These are phyloP conservation scores for Schizophyllum commune DNA, from an alignment of 1,284 basidiomycete species.

Conservation along the genomic window DNA sequence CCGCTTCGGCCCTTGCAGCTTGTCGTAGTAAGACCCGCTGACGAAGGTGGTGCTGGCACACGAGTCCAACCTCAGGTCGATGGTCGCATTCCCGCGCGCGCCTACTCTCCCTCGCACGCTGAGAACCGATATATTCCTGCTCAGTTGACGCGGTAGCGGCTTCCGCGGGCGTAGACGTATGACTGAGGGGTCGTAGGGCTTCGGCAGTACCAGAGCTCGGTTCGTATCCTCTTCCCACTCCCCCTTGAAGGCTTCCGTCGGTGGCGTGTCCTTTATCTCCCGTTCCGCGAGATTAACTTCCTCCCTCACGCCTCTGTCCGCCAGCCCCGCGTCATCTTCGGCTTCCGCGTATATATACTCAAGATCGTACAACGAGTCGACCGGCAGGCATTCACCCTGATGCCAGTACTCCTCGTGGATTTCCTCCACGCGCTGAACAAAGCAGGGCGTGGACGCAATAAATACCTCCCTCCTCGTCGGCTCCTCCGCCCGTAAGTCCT, in stretches of 20 bases:
- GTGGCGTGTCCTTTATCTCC: too few relatives aligned
- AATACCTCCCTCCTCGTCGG: background rate
- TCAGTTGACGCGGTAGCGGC: too few relatives aligned
- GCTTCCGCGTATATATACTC: background rate
- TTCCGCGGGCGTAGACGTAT: too few relatives aligned
- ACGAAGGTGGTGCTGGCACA: conserved; percentile 12
- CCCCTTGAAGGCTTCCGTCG: background rate
- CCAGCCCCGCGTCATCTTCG: background rate
- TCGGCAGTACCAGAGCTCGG: too few relatives aligned
- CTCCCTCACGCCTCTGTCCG: too few relatives aligned
- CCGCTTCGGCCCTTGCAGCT: too few relatives aligned
- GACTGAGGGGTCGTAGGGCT: too few relatives aligned
- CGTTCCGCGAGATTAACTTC: background rate
- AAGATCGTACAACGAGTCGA: background rate
- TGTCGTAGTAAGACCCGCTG: background rate
- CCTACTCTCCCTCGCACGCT: conserved; percentile 6
- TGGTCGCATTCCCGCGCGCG: background rate
- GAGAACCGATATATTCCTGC: conserved; percentile 6
- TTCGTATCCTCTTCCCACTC: too few relatives aligned
- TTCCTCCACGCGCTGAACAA: background rate
- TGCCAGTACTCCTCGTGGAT: conserved; percentile 1
- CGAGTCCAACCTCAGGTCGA: conserved; percentile 12
- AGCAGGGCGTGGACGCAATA: background rate
- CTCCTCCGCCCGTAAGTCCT: too few relatives aligned
- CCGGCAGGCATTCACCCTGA: background rate